These are phyloP conservation scores for barley (Hordeum vulgare) DNA, from an alignment of 176 grass and related monocot species.

Conservation along the genomic window DNA sequence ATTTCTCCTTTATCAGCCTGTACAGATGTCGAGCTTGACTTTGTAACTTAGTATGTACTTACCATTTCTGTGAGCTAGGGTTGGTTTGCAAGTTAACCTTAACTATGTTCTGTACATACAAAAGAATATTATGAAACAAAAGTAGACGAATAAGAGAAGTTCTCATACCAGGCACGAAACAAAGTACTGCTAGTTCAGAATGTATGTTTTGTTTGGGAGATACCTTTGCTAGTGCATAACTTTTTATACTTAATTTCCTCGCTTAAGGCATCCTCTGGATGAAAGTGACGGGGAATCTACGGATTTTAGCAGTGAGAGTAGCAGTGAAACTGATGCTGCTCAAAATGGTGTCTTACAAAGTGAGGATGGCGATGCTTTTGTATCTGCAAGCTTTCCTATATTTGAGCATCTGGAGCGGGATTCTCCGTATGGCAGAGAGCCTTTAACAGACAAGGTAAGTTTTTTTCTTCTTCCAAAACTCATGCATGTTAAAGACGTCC, in stretches of 20 bases:
- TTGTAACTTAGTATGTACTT: neutral
- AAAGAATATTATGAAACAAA: neutral
- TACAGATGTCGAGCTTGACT: neutral
- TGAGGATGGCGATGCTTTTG: slow-evolving; percentile 40
- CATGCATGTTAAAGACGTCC: neutral
- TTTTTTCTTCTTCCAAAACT: neutral
- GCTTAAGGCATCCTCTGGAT: slow-evolving; percentile 66
- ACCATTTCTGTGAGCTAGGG: neutral
- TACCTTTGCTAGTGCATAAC: slow-evolving; percentile 25
- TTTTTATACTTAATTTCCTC: slow-evolving; percentile 46
- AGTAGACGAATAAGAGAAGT: neutral
- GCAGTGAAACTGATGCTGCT: slow-evolving; percentile 52
- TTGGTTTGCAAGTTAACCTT: neutral
- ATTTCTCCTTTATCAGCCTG: neutral
- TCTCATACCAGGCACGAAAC: neutral
- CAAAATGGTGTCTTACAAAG: slow-evolving; percentile 38
- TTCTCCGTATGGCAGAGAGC: slow-evolving; percentile 80
- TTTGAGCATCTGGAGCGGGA: slow-evolving; percentile 86
- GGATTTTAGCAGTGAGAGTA: slow-evolving; percentile 69
- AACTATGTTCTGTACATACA: neutral
- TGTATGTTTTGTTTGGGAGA: slow-evolving; percentile 21
- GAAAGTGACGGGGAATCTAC: slow-evolving; percentile 72
- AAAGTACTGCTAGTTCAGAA: neutral
- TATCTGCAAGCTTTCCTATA: slow-evolving; percentile 33
- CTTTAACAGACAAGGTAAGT: slow-evolving; percentile 85